Base-by-base conservation (phyloP, 306 rosid species). In the Prunus armeniaca region DNA sequence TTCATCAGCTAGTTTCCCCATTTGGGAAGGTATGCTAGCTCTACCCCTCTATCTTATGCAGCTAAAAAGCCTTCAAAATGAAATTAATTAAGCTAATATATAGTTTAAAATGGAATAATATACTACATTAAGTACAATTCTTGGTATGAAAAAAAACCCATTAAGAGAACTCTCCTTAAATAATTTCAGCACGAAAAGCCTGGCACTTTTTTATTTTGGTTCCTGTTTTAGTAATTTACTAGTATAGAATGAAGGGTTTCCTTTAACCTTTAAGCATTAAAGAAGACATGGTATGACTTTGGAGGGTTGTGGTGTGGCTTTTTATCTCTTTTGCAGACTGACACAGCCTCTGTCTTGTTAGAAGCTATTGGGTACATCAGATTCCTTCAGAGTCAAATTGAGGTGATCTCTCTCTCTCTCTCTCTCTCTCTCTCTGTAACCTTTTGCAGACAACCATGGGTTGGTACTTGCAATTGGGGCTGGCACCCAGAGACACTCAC, bases 381-480 rank as follows among this genome's bases (percentile, higher is more conserved):
- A 96, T 96, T 96, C 99, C 99, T 96, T 88, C 99, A 96, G 88
- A 91, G 87, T 88, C 99, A 96, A 91, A 89, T 96, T 86, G 98
- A 91, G 99, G 99, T 96, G 84, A 87, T 82, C 79, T 79, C 74
- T 83, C 78, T 87, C 68, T 76, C 20, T 28, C 41, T 61, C 12
- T 68, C 80, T 27, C 52, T 17, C 76, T 73, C 72, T 72, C 69
- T 49, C 24, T 24, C 51, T 66, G 67, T 80, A 75, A 54, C 71
- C 74, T 77, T 74, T 71, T 84, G 84, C 58, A 58, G 67, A 86
- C 43, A 82, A 86, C 85, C 86, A 86, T 30, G 80, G 82, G 28
- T 51, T 78, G 79, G 74, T 70, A 38, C 47, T 57, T 61, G 65
- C 38, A 61, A 25, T 27, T 61, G 38, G 65, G 27, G 65, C 25